Evolutionary conservation across 2,329 filamentous ascomycete species (phyloP), one percentile per base, ranked within the genome.

Genomic region (Neofusicoccum kwambonambiense): DNA sequence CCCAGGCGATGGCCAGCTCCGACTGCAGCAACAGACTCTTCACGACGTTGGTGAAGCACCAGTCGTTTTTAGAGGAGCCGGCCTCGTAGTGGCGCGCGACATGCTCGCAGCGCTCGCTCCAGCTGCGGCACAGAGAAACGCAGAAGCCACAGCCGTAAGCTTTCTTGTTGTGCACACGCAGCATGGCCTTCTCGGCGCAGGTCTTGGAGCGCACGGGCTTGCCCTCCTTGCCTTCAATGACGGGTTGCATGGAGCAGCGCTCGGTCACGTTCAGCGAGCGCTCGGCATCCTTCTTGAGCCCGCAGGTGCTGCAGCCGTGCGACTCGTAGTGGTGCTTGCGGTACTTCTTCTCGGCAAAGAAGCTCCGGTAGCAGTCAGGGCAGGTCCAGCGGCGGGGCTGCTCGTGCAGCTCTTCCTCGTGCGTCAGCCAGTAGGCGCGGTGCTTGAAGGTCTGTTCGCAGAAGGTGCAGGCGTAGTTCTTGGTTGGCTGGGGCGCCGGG

Each of bases 61-160:
- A 90, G 69, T 90, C 87, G 19, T 81, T 79, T 70, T 87, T 87
- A 6, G 51, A 17, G 11, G 15, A 42, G 67, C 85, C 87, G 75
- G 86, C 83, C 72, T 89, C 88, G 70, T 89, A 90, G 69, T 90
- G 88, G n/a, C 83, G 80, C 19, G 87, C 87, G 39, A 90, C 86
- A 68, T 90, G 88, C 71, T 89, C 86, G 67, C 89, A 87, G 70
- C 89, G 86, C 63, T 88, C 86, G 72, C 89, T 87, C 68, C 87
- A 85, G 12, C 86, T 86, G 15, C 86, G 83, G 65, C 89, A 82
- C 47, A 89, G 81, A 15, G 83, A 84, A 3, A 85, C 87, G 70
- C 88, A 90, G 75, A 90, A 89, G 31, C 88, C 88, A 68, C 88
- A 90, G 1, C 87, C 88, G 84, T 87, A 90, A 44, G 88, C 86